Evolutionary conservation across 805 yeast genomes (phyloP).

Genomic region (Wickerhamiella bombiphila): DNA sequence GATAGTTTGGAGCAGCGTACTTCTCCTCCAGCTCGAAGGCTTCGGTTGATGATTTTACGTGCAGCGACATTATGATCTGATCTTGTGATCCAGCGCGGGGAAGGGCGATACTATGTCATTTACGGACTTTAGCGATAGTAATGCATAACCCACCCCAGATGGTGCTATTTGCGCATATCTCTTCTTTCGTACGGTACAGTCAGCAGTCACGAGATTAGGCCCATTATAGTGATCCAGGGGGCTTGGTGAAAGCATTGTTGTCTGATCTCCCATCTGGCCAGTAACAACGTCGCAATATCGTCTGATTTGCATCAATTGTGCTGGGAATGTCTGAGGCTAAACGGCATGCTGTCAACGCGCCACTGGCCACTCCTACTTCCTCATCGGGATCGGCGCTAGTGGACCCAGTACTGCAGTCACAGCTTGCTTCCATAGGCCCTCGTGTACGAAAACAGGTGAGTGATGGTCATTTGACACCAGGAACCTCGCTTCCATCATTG

Average conservation of each 20-base stretch:
- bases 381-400: conserved; percentile 6
- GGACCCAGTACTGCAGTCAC: conserved; percentile 16
- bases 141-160: conserved; percentile 8
- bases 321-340: too few relatives aligned
- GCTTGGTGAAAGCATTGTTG: too few relatives aligned
- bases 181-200: too few relatives aligned
- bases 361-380: not conserved
- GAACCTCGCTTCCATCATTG: conserved; percentile 17
- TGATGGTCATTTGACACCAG: conserved; percentile 21
- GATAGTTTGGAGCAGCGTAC: conserved; percentile 93
- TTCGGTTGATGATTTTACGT: conserved; percentile 39
- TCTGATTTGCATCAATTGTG: too few relatives aligned
- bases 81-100: conserved; percentile 8
- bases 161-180: too few relatives aligned
- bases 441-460: conserved; percentile 21
- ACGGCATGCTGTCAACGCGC: not conserved
- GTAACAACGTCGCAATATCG: too few relatives aligned
- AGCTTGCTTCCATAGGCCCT: conserved; percentile 18
- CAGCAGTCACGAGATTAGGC: too few relatives aligned
- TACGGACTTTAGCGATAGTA: too few relatives aligned
- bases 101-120: too few relatives aligned
- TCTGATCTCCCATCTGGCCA: too few relatives aligned
- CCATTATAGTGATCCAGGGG: too few relatives aligned
- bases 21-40: conserved; percentile 57
- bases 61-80: conserved; percentile 9